phyloP scores from a whole-genome alignment of 495 filamentous ascomycete genomes.

The Hypoxylon rickii region DNA sequence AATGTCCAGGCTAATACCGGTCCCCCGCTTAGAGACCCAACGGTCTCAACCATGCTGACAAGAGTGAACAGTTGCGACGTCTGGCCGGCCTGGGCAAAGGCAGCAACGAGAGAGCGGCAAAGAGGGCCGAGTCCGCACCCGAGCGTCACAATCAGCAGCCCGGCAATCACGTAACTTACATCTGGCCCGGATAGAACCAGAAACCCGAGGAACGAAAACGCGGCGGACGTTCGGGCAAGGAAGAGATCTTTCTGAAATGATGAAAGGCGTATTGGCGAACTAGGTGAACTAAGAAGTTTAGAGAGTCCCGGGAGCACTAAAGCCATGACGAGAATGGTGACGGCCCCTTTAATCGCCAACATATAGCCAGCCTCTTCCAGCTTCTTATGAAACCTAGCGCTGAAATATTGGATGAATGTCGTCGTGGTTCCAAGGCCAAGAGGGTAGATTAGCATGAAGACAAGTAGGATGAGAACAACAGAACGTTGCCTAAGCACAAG shows the following conservation, averaged over 20 bases:
- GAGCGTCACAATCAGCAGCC: conserved; percentile 56
- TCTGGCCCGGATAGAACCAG: conserved; percentile 35
- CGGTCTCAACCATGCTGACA: conserved; percentile 59
- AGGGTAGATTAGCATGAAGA: conserved; percentile 56
- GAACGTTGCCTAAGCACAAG: conserved; percentile 49
- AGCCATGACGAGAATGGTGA: conserved; percentile 58
- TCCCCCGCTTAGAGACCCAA: conserved; percentile 54
- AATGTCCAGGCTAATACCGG: conserved; percentile 59
- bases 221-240: conserved; percentile 53
- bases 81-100: conserved; percentile 56
- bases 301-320: conserved; percentile 50
- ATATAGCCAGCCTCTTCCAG: conserved; percentile 61
- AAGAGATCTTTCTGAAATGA: conserved; percentile 56
- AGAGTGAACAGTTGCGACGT: conserved; percentile 62
- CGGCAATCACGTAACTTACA: conserved; percentile 47
- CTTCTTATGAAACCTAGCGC: conserved; percentile 59
- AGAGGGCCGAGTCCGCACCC: conserved; percentile 54
- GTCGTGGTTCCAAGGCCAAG: conserved; percentile 55
- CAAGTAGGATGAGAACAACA: conserved; percentile 50
- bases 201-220: conserved; percentile 48
- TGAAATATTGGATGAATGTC: conserved; percentile 62
- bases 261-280: conserved; percentile 40
- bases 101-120: conserved; percentile 56
- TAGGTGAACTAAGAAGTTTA: conserved; percentile 37
- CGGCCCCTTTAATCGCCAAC: conserved; percentile 52